Percentiles rank a stretch among this genome's conserved stretches.
These are phyloP conservation scores for Paecilomyces dactylethromorphus DNA, from an alignment of 2,329 filamentous ascomycete genomes.

Conservation along the genomic window DNA sequence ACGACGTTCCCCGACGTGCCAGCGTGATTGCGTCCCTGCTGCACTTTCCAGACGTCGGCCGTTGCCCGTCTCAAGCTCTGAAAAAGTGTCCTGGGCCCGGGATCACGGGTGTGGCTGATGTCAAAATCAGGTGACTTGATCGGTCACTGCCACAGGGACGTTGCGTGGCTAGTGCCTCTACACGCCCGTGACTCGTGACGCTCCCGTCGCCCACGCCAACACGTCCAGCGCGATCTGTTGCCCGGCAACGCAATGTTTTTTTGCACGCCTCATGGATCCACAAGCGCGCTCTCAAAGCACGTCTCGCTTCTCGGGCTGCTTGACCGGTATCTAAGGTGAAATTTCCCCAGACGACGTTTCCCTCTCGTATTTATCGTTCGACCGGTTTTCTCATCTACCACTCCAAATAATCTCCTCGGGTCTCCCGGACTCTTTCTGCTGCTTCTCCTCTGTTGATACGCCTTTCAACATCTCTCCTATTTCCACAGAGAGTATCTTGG, in stretches of 20 bases:
- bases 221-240: conserved; percentile 39
- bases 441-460: background rate
- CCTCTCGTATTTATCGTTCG: conserved; percentile 11
- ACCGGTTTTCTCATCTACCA: conserved; percentile 4
- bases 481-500: background rate
- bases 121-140: conserved; percentile 7
- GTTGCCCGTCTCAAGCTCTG: background rate
- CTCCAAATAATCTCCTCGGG: background rate
- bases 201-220: background rate
- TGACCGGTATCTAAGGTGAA: background rate
- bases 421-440: background rate
- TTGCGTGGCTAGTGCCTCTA: background rate
- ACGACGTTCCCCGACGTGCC: background rate
- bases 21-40: background rate
- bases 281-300: conserved; percentile 8
- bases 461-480: background rate
- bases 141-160: conserved; percentile 11
- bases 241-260: conserved; percentile 33
- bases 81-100: conserved; percentile 15
- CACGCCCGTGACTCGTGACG: conserved; percentile 7
- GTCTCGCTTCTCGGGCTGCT: background rate
- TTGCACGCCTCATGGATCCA: conserved; percentile 2
- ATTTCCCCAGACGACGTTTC: background rate
- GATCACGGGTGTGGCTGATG: conserved; percentile 9
- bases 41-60: background rate